These are phyloP conservation scores for Hypoxylon rubiginosum DNA, from an alignment of 2,329 filamentous ascomycete species.

Conservation along the genomic window DNA sequence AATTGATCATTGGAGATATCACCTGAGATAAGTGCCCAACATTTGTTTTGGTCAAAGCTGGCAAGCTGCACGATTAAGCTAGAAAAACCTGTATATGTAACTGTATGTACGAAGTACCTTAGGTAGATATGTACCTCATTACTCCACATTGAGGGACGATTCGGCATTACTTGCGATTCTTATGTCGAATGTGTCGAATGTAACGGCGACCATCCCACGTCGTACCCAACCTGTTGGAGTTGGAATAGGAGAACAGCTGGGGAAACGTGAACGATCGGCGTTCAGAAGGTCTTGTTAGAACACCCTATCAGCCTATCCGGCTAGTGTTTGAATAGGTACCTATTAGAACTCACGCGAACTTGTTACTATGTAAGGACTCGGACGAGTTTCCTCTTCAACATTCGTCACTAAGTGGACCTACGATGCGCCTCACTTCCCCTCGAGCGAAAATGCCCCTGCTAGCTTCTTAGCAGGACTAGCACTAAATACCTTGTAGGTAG, in stretches of 20 bases:
- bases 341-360: slow-evolving; percentile 16
- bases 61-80: not conserved
- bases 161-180: slow-evolving; percentile 19
- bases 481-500: slow-evolving; percentile 10
- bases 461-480: slow-evolving; percentile 10
- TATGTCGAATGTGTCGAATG: slow-evolving; percentile 5
- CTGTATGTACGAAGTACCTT: no score
- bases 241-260: slow-evolving; percentile 32
- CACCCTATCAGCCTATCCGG: slow-evolving; percentile 34
- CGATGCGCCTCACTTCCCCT: slow-evolving; percentile 33
- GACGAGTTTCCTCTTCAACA: slow-evolving; percentile 30
- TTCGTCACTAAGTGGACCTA: slow-evolving; percentile 22
- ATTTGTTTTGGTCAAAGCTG: slow-evolving; percentile 15
- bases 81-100: slow-evolving; percentile 6
- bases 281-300: slow-evolving; percentile 14
- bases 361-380: slow-evolving; percentile 29
- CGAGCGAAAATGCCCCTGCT: not conserved
- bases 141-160: slow-evolving; percentile 13
- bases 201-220: not conserved
- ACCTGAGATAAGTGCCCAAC: slow-evolving; percentile 22
- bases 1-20: slow-evolving; percentile 16
- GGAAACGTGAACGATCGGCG: slow-evolving; percentile 27
- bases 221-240: not conserved
- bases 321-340: slow-evolving; percentile 15
- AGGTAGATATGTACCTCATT: not conserved